These are phyloP conservation scores for Pyrenophora tritici-repentis DNA, from an alignment of 2,329 filamentous ascomycete genomes.

Conservation along the genomic window DNA sequence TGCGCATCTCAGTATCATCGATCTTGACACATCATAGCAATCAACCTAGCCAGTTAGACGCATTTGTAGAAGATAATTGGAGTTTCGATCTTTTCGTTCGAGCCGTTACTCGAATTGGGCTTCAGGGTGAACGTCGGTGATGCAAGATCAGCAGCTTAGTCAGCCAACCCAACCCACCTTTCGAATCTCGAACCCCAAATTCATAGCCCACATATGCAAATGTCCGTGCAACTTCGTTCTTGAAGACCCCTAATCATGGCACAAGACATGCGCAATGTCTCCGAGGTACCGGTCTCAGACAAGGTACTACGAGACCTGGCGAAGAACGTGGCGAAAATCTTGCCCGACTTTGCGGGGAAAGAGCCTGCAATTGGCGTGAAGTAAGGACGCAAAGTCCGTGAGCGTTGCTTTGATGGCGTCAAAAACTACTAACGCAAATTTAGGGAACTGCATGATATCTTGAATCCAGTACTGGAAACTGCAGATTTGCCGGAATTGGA, in stretches of 20 bases:
- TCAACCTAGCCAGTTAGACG: too few relatives aligned
- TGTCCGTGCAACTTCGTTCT: constrained; percentile 2
- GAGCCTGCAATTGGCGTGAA: constrained; percentile 38
- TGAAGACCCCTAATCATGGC: constrained; percentile 5
- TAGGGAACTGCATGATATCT: constrained; percentile 36
- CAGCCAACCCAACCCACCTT: neutral
- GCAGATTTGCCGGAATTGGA: constrained; percentile 38
- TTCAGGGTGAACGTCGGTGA: too few relatives aligned
- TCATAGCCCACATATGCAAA: neutral
- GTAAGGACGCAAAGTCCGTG: constrained; percentile 47
- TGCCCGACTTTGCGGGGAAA: constrained; percentile 33
- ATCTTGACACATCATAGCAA: too few relatives aligned
- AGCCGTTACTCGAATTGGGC: too few relatives aligned
- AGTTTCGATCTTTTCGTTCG: too few relatives aligned
- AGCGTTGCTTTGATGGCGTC: constrained; percentile 21
- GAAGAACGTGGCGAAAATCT: constrained; percentile 29
- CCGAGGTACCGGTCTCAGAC: constrained; percentile 30
- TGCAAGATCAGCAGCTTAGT: constrained; percentile 2
- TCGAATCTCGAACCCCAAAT: constrained; percentile 6
- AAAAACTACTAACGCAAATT: constrained; percentile 24
- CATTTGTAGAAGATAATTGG: too few relatives aligned
- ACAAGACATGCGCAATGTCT: constrained; percentile 5
- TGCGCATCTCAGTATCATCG: too few relatives aligned
- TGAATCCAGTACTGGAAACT: constrained; percentile 41
- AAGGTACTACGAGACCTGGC: constrained; percentile 34